Percentiles rank a stretch among this genome's conserved stretches.
These are phyloP conservation scores for Pleurotus ostreatus DNA, from an alignment of 768 basidiomycete species.

Conservation along the genomic window DNA sequence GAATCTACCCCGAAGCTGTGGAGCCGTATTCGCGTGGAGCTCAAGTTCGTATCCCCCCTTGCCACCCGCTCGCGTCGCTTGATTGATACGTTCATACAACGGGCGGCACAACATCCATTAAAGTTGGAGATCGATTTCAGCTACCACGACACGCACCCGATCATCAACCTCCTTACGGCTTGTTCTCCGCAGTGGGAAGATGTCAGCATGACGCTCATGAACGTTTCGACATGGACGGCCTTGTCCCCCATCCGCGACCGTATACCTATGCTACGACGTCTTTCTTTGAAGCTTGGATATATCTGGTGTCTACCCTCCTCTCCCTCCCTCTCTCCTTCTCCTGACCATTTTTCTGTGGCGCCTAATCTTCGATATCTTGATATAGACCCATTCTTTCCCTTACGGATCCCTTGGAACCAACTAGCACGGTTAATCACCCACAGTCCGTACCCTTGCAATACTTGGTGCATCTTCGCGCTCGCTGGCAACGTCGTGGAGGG, in stretches of 20 bases:
- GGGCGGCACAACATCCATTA: background rate
- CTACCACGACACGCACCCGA: slow-evolving; percentile 3
- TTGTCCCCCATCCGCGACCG: background rate
- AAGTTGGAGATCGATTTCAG: background rate
- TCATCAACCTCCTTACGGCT: background rate
- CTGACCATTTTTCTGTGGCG: background rate
- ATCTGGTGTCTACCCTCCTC: background rate
- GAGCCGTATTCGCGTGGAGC: slow-evolving; percentile 2
- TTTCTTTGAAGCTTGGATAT: slow-evolving; percentile 2
- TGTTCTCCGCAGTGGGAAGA: slow-evolving; percentile 1
- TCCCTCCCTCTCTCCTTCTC: background rate
- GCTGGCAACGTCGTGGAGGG: background rate
- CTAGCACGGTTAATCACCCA: background rate
- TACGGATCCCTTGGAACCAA: background rate
- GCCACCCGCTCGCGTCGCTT: background rate
- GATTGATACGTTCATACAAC: background rate
- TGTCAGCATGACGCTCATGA: slow-evolving; percentile 6
- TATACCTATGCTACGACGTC: background rate
- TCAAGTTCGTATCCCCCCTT: background rate
- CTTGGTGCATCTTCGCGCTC: background rate
- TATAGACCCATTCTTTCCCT: background rate
- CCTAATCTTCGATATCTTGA: background rate
- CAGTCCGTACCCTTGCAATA: background rate
- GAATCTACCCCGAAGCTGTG: slow-evolving; percentile 1
- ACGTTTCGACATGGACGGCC: slow-evolving; percentile 1